phyloP scores from a whole-genome alignment of 495 filamentous ascomycete genomes.

The Wilcoxina mikolae region DNA sequence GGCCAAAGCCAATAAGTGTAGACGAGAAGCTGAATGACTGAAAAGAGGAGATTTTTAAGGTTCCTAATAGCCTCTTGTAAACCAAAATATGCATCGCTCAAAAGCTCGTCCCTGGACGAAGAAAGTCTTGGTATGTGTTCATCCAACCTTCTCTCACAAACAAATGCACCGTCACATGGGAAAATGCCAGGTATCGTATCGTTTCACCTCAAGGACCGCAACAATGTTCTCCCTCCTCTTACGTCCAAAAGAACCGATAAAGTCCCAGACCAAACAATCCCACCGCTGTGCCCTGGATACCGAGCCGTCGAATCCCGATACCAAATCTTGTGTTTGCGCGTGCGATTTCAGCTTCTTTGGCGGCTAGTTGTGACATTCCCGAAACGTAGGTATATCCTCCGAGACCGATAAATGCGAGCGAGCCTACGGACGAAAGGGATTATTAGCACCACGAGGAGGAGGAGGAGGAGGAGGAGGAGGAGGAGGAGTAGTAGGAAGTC shows the following conservation, averaged over 20 bases:
- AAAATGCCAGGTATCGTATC: background rate
- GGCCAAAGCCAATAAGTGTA: too few relatives aligned
- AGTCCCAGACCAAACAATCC: constrained; percentile 23
- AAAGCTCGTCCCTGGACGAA: too few relatives aligned
- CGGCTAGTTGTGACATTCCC: constrained; percentile 57
- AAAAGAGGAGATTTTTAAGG: too few relatives aligned
- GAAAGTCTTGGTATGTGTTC: too few relatives aligned
- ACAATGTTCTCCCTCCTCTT: background rate
- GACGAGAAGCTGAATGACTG: too few relatives aligned
- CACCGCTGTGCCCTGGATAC: constrained; percentile 23
- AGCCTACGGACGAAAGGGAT: constrained; percentile 39
- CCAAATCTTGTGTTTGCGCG: constrained; percentile 59
- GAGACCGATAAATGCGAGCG: constrained; percentile 74
- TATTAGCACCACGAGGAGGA: background rate
- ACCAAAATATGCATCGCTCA: too few relatives aligned
- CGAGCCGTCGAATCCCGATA: constrained; percentile 33
- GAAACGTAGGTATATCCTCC: constrained; percentile 75
- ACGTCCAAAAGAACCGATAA: constrained; percentile 15
- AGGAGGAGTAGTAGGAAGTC: background rate
- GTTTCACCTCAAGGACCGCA: background rate
- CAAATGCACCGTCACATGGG: too few relatives aligned
- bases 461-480: background rate
- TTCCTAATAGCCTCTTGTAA: too few relatives aligned
- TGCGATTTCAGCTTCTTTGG: constrained; percentile 53
- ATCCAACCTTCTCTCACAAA: too few relatives aligned